Conservation (phyloP, 306 rosid species). For the Cicer bijugum region DNA sequence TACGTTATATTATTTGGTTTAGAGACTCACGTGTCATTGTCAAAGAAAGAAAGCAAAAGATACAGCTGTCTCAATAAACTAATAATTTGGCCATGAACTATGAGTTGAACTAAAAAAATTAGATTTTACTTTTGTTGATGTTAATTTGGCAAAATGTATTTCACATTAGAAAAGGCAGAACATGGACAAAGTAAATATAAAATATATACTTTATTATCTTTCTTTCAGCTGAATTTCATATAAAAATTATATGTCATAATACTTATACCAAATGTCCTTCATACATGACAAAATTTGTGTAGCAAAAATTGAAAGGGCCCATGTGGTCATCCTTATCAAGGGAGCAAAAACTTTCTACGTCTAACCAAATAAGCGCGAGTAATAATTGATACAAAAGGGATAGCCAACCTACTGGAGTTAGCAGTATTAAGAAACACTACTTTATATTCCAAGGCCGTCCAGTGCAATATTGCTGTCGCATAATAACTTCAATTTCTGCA, state of each 20-base stretch:
- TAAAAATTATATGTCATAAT: not conserved
- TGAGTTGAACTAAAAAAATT: too few relatives aligned
- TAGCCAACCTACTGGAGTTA: constrained; percentile 36
- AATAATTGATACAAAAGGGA: constrained; percentile 33
- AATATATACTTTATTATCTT: constrained; percentile 12
- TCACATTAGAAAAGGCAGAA: not conserved
- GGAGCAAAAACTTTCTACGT: constrained; percentile 37
- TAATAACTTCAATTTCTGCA: constrained; percentile 83
- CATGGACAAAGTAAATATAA: not conserved
- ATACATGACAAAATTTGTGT: constrained; percentile 37
- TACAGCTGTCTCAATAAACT: too few relatives aligned
- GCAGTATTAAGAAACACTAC: constrained; percentile 32
- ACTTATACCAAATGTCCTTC: constrained; percentile 32
- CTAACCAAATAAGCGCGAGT: constrained; percentile 30
- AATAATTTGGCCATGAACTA: not conserved
- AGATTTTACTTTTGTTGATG: not conserved
- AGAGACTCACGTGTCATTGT: too few relatives aligned
- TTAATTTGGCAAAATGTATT: not conserved
- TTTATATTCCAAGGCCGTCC: constrained; percentile 52
- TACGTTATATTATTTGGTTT: too few relatives aligned
- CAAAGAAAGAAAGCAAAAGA: too few relatives aligned
- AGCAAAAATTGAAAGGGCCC: constrained; percentile 1
- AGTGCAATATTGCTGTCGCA: constrained; percentile 33
- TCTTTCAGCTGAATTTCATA: constrained; percentile 9
- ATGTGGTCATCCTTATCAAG: constrained; percentile 29